Percentiles rank a stretch among this genome's conserved stretches.
Conservation (phyloP, 2,329 filamentous ascomycete genomes). For the Diaporthe citrichinensis region DNA sequence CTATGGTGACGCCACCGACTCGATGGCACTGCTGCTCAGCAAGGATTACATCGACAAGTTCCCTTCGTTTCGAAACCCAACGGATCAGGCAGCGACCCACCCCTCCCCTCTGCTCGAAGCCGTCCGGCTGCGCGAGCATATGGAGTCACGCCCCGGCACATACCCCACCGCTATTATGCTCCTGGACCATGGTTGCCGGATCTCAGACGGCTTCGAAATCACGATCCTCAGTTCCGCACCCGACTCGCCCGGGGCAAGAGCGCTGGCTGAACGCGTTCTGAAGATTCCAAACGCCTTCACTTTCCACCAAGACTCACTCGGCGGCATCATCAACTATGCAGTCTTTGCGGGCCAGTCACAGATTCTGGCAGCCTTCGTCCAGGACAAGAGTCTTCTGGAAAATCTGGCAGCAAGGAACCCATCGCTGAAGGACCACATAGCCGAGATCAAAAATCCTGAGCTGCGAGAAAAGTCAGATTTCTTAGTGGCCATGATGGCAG, state of each 20-base stretch:
- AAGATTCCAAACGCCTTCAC: background rate
- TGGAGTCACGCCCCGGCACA: background rate
- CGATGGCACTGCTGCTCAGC: background rate
- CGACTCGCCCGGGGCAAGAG: background rate
- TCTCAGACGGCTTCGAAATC: conserved; percentile 1
- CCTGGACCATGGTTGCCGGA: background rate
- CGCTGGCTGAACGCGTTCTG: background rate
- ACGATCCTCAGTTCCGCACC: background rate
- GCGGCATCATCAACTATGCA: background rate
- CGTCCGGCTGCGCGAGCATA: background rate
- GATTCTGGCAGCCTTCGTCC: background rate
- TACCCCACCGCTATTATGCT: background rate
- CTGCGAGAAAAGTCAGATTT: background rate
- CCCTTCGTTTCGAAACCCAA: background rate
- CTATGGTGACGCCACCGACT: conserved; percentile 4
- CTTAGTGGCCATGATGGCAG: background rate
- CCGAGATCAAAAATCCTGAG: background rate
- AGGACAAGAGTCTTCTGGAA: background rate
- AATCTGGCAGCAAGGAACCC: background rate
- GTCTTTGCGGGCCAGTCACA: conserved; percentile 8
- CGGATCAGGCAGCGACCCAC: background rate
- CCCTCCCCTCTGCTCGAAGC: background rate
- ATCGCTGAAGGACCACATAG: background rate
- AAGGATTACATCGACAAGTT: background rate
- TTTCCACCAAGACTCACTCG: background rate